Evolutionary conservation across 176 grass and related monocot genomes (phyloP).

Genomic region (Rhynchospora breviuscula): DNA sequence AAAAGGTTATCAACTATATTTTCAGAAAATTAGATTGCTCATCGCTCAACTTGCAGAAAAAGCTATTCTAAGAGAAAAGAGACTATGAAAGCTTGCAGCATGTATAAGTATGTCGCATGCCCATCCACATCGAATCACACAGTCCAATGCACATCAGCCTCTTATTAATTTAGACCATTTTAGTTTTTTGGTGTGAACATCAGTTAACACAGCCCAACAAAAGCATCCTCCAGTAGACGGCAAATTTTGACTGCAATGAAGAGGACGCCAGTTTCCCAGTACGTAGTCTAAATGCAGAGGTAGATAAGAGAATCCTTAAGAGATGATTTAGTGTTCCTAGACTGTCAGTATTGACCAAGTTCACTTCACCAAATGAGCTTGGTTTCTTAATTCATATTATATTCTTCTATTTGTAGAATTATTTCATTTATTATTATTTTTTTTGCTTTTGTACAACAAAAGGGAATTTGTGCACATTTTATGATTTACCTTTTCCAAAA

Average conservation of each 20-base stretch:
- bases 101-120: too few species aligned
- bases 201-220: not conserved
- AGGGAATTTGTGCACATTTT: not conserved
- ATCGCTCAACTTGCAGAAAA: not conserved
- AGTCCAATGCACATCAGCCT: not conserved
- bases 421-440: not conserved
- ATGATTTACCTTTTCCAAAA: not conserved
- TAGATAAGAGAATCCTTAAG: not conserved
- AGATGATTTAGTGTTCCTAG: not conserved
- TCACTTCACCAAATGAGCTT: not conserved
- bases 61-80: not conserved
- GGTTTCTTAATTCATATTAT: not conserved
- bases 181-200: not conserved
- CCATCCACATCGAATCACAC: too few species aligned
- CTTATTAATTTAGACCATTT: not conserved
- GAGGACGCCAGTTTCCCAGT: not conserved
- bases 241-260: not conserved
- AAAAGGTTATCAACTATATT: not conserved
- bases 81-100: not conserved
- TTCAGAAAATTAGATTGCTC: not conserved
- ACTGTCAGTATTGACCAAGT: not conserved
- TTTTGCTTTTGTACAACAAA: not conserved
- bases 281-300: not conserved
- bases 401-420: not conserved
- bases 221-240: not conserved